Evolutionary conservation across 257 asterid genomes (phyloP), one percentile per base, ranked within the genome.

Genomic region (Solanum chiquidenum): DNA sequence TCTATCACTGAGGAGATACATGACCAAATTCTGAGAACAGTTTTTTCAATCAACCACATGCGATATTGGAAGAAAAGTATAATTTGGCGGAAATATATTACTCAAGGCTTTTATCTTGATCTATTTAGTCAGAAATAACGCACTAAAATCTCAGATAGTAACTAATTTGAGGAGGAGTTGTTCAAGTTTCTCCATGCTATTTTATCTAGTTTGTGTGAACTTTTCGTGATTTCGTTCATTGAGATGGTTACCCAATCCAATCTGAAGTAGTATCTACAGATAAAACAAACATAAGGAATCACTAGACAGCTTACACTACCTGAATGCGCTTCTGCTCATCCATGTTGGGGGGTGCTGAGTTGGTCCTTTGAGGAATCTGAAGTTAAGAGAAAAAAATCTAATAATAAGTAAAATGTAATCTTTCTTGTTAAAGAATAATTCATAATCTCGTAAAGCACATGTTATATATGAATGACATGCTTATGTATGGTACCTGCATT

Each of bases 351-450:
- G 85, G 86, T 20, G 86, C 87, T 75, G 86, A 85, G 73, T 31
- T 52, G 27, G 89, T 90, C 88, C 90, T 82, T 55, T 86, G 74
- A 69, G 86, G 89, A 71, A 83, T 40, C 83, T 90, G 66, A 7
- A 86, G 29, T 42, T 74, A 31, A 85, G 49, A 46, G 37, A 18
- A 21, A 55, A 31, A 46, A 16, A 10, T 25, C 13, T 11, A 84
- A 25, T 13, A 66, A 66, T 18, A 40, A 38, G 82, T 25, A 1
- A 14, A 60, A 85, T 25, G 44, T 62, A 20, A 29, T 79, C 79
- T 60, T 87, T 87, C 88, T 58, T 29, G 34, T 73, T 74, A 62
- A 4, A 87, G 83, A 42, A 87, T 13, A 87, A 44, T 20, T 79
- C n/a, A 82, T 82, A 55, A 55, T 82, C 71, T 6, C 68, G 9